Evolutionary conservation across 495 filamentous ascomycete genomes (phyloP).

Genomic region (Lineolata rhizophorae): DNA sequence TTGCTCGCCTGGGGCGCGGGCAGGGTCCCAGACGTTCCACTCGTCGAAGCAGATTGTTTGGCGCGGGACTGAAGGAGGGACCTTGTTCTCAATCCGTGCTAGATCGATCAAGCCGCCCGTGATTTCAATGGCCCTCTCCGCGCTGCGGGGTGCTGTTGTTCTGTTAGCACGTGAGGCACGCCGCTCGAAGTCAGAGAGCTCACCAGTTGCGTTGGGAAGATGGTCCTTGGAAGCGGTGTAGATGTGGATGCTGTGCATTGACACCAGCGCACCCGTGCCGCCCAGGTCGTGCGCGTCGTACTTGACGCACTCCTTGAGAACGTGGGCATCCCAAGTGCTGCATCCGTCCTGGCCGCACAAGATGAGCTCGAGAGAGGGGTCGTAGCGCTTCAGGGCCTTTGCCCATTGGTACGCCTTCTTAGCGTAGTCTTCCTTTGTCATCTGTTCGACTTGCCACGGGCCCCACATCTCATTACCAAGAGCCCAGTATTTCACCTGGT

Average conservation of each 20-base stretch:
- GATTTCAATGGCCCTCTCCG: slow-evolving; percentile 55
- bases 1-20: slow-evolving; percentile 33
- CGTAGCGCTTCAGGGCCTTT: slow-evolving; percentile 55
- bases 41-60: slow-evolving; percentile 67
- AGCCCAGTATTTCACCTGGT: slow-evolving; percentile 38
- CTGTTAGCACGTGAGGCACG: no score
- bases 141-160: slow-evolving; percentile 41
- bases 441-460: slow-evolving; percentile 57
- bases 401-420: slow-evolving; percentile 62
- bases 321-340: slow-evolving; percentile 48
- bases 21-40: slow-evolving; percentile 71
- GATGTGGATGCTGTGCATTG: slow-evolving; percentile 51
- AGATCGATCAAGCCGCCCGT: slow-evolving; percentile 47
- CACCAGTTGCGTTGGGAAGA: slow-evolving; percentile 8
- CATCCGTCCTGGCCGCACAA: slow-evolving; percentile 51
- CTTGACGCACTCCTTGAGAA: slow-evolving; percentile 43
- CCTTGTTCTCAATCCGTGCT: slow-evolving; percentile 43
- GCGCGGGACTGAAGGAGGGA: slow-evolving; percentile 29
- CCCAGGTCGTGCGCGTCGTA: slow-evolving; percentile 18
- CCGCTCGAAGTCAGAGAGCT: slow-evolving; percentile 13
- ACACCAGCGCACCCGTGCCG: slow-evolving; percentile 23
- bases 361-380: slow-evolving; percentile 40
- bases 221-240: slow-evolving; percentile 39
- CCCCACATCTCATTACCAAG: slow-evolving; percentile 59
- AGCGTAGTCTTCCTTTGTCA: slow-evolving; percentile 53